Evolutionary conservation across 768 basidiomycete species (phyloP), one percentile per base, ranked within the genome.

Genomic region (Suillus americanus): DNA sequence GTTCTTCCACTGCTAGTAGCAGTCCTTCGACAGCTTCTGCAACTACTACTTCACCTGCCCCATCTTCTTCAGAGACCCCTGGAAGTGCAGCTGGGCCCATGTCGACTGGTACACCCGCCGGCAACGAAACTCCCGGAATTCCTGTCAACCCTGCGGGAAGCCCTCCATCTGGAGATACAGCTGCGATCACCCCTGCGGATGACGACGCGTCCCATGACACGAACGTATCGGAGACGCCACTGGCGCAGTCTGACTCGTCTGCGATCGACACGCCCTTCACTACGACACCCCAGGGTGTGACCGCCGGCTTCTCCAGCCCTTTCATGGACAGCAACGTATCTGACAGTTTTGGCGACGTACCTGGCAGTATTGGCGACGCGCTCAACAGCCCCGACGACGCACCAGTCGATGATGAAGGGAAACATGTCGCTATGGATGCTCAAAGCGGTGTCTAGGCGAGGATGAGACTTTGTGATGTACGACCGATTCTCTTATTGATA

Each of bases 21-120:
- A 30, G 30, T 35, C 38, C 38, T 33, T 56, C 62, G 30, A n/a
- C 20, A 16, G 18, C 38, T 25, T 30, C 20, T 20, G 20, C 23
- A 20, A 6, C 54, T 18, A 9, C 28, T 3, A 8, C 69, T 20
- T 25, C 62, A 30, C 46, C 68, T 43, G 38, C 37, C 18, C 48
- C 46, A 16, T 14, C 48, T 25, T 33, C 53, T 54, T 35, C 53
- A n/a, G 20, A 54, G 30, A 33, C 30, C 2, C 3, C 18, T 33
- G 53, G 20, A n/a, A 12, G 20, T 7, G 30, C 53, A 35, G 12
- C 33, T 35, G 33, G 20, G 6, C 33, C 53, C 53, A n/a, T 12
- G 5, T 54, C 48, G 20, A 33, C 43, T 3, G 60, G n/a, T 9
- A 35, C 9, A 14, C 30, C 37, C 50, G 30, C 43, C 10, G 43